phyloP scores from a whole-genome alignment of 2,329 filamentous ascomycete genomes.

The Pseudogymnoascus sp. region DNA sequence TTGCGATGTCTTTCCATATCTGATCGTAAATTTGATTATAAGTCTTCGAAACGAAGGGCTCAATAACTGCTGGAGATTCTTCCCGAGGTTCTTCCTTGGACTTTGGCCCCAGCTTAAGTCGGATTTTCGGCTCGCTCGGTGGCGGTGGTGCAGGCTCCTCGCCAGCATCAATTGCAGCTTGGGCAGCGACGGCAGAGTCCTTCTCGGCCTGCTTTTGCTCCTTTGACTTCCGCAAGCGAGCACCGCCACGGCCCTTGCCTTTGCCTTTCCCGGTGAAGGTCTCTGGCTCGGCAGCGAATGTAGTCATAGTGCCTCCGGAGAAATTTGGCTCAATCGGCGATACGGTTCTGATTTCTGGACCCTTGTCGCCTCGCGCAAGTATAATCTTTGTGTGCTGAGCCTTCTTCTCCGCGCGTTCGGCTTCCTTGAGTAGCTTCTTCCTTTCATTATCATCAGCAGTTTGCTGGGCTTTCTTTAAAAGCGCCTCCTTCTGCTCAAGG shows the following conservation, averaged over 20 bases:
- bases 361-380: slow-evolving; percentile 79
- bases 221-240: slow-evolving; percentile 83
- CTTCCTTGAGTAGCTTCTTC: slow-evolving; percentile 71
- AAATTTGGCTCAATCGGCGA: slow-evolving; percentile 69
- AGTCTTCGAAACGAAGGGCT: slow-evolving; percentile 70
- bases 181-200: slow-evolving; percentile 75
- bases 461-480: slow-evolving; percentile 66
- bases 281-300: slow-evolving; percentile 52
- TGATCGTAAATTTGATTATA: slow-evolving; percentile 97
- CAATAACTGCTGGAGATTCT: slow-evolving; percentile 28
- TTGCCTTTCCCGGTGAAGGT: slow-evolving; percentile 42
- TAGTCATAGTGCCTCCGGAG: slow-evolving; percentile 77
- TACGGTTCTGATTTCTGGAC: slow-evolving; percentile 55
- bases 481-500: slow-evolving; percentile 80
- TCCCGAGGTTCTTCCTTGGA: slow-evolving; percentile 30
- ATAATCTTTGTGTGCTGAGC: slow-evolving; percentile 83
- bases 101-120: slow-evolving; percentile 46
- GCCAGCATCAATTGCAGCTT: slow-evolving; percentile 72
- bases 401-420: slow-evolving; percentile 86
- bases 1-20: slow-evolving; percentile 89
- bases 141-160: slow-evolving; percentile 55
- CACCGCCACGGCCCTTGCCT: slow-evolving; percentile 41
- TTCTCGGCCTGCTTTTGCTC: slow-evolving; percentile 76
- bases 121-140: slow-evolving; percentile 39
- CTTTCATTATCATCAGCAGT: slow-evolving; percentile 77